Conservation (phyloP, 768 basidiomycete species). For the Chlorophyllum brunneum region DNA sequence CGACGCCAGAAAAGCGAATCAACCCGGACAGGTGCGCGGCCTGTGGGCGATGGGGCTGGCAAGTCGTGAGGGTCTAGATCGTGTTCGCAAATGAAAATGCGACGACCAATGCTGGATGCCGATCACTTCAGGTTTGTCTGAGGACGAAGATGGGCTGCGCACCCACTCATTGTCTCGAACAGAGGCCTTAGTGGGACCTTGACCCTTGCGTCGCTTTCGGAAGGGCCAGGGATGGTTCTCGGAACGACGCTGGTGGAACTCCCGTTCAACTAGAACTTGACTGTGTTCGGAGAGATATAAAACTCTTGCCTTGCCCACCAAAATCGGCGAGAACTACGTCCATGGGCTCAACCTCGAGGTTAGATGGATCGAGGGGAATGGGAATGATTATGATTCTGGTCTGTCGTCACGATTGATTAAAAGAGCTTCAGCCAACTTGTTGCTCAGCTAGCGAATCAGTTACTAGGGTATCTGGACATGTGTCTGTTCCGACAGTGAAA, state of each 20-base stretch:
- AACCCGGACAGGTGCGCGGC: background rate
- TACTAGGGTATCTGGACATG: background rate
- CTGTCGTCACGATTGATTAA: background rate
- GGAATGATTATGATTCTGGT: constrained; percentile 7
- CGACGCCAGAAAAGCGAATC: background rate
- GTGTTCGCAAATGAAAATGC: constrained; percentile 6
- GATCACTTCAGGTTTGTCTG: background rate
- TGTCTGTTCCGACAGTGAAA: background rate
- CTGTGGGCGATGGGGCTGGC: no score
- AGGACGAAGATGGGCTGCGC: background rate
- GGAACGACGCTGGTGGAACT: background rate
- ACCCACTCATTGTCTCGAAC: background rate
- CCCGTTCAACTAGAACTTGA: background rate
- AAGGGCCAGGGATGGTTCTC: background rate
- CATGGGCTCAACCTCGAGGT: constrained; percentile 5
- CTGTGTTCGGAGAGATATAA: background rate
- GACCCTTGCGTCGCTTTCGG: background rate
- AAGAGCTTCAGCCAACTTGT: constrained; percentile 1
- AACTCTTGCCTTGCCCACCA: background rate
- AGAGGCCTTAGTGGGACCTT: constrained; percentile 4
- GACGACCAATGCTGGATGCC: background rate
- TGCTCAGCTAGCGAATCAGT: background rate
- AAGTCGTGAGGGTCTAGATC: background rate
- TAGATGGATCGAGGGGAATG: constrained; percentile 6
- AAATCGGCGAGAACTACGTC: constrained; percentile 9